Percentiles rank a stretch among this genome's conserved stretches.
These are phyloP conservation scores for Immersiella caudata DNA, from an alignment of 495 filamentous ascomycete genomes.

Conservation along the genomic window DNA sequence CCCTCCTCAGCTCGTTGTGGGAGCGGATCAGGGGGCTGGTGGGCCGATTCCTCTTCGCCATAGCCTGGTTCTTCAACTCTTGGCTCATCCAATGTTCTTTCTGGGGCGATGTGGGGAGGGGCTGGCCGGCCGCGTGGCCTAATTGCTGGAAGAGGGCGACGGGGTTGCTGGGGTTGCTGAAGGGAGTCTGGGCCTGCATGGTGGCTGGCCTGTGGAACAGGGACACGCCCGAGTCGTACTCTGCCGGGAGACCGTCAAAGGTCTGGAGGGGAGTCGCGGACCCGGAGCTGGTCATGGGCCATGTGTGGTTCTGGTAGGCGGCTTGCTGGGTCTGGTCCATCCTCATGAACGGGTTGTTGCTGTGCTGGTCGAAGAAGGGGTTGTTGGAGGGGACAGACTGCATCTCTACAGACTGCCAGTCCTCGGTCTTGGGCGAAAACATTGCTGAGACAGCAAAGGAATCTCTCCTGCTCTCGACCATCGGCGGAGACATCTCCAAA, in stretches of 20 bases:
- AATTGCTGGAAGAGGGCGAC: conserved; percentile 55
- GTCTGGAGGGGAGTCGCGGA: conserved; percentile 52
- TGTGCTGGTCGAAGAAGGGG: conserved; percentile 62
- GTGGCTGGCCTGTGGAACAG: conserved; percentile 53
- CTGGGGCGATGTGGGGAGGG: conserved; percentile 56
- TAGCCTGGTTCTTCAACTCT: conserved; percentile 61
- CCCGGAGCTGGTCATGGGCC: conserved; percentile 64
- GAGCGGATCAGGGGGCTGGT: conserved; percentile 75
- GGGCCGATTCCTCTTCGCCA: conserved; percentile 70
- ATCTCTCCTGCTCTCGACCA: conserved; percentile 66
- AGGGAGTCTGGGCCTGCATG: conserved; percentile 54
- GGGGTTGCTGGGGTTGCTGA: conserved; percentile 52
- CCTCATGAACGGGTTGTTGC: conserved; percentile 61
- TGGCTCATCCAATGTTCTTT: conserved; percentile 57
- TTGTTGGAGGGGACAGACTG: conserved; percentile 59
- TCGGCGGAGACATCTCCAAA: conserved; percentile 68
- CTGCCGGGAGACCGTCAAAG: conserved; percentile 67
- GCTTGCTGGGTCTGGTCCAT: conserved; percentile 56
- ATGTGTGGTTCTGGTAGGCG: conserved; percentile 50
- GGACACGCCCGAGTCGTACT: conserved; percentile 60
- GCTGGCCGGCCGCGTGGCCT: conserved; percentile 41
- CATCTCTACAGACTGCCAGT: conserved; percentile 68
- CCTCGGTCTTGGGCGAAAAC: conserved; percentile 73
- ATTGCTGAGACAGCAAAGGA: conserved; percentile 70
- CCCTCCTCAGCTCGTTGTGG: conserved; percentile 76